These are phyloP conservation scores for Tetrahymena elliotti DNA, from an alignment of 73 alveolate genomes.

Conservation along the genomic window DNA sequence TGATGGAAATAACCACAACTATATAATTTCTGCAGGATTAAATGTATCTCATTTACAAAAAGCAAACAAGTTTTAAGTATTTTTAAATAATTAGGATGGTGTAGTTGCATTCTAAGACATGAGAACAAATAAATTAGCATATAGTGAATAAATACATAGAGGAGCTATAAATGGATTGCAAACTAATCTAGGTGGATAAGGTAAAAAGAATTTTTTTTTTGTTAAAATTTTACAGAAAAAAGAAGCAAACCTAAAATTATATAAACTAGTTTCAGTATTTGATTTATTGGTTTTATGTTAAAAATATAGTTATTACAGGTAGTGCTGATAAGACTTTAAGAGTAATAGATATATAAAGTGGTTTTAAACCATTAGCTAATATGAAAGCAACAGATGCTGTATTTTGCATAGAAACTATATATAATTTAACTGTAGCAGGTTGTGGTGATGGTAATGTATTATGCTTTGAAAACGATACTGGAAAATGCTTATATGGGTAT, in stretches of 20 bases:
- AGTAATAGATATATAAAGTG: conserved; percentile 69
- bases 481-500: conserved; percentile 86
- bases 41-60: background rate
- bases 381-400: conserved; percentile 94
- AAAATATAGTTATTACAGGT: conserved; percentile 75
- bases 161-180: conserved; percentile 81
- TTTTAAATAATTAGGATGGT: conserved; percentile 73
- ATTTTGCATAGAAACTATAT: conserved; percentile 81
- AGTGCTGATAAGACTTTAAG: conserved; percentile 90
- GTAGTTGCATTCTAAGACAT: conserved; percentile 77
- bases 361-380: conserved; percentile 72
- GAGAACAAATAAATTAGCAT: conserved; percentile 79
- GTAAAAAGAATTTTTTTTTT: background rate
- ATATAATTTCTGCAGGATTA: conserved; percentile 84
- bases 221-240: too few species aligned
- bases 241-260: too few species aligned
- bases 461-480: conserved; percentile 78
- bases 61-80: background rate
- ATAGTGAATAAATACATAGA: conserved; percentile 72
- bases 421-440: conserved; percentile 91
- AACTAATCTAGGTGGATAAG: conserved; percentile 8
- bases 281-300: too few species aligned
- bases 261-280: too few species aligned
- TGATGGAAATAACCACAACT: conserved; percentile 83
- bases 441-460: conserved; percentile 97